Evolutionary conservation across 2,329 filamentous ascomycete genomes (phyloP).

Genomic region (Diaporthe citri): DNA sequence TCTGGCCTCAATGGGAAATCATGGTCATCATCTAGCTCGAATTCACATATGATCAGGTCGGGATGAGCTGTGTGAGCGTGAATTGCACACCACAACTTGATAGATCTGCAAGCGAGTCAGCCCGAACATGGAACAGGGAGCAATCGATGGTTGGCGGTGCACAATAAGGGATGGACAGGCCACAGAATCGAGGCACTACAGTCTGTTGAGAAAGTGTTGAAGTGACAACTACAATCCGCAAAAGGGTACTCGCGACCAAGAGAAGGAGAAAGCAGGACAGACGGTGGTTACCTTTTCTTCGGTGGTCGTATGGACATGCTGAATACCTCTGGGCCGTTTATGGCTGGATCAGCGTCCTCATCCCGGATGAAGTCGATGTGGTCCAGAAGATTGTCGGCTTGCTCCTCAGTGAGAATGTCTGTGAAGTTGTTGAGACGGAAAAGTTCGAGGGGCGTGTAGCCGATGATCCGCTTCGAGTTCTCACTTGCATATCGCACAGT

Average conservation of each 20-base stretch:
- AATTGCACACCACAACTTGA: conserved; percentile 89
- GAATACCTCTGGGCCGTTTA: conserved; percentile 89
- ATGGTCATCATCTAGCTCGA: conserved; percentile 85
- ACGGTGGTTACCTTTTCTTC: conserved; percentile 52
- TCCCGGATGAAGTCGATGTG: conserved; percentile 91
- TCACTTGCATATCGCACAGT: conserved; percentile 82
- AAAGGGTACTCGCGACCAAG: no score
- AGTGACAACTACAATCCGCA: background rate
- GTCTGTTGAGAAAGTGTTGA: background rate
- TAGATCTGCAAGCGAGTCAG: conserved; percentile 54
- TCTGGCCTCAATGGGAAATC: conserved; percentile 75
- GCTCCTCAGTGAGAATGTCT: conserved; percentile 87
- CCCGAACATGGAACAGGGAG: background rate
- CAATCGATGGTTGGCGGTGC: background rate
- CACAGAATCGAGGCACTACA: background rate
- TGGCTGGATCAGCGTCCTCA: conserved; percentile 79
- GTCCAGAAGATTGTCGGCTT: conserved; percentile 85
- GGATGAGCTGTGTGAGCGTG: conserved; percentile 79
- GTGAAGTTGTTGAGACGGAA: conserved; percentile 82
- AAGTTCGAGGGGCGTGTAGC: conserved; percentile 81
- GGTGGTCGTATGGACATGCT: conserved; percentile 78
- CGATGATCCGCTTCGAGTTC: conserved; percentile 81
- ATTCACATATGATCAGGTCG: conserved; percentile 85
- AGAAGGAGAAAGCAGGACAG: background rate
- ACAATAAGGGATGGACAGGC: background rate